phyloP scores from a whole-genome alignment of 768 basidiomycete species.

The Arthromyces matolae region DNA sequence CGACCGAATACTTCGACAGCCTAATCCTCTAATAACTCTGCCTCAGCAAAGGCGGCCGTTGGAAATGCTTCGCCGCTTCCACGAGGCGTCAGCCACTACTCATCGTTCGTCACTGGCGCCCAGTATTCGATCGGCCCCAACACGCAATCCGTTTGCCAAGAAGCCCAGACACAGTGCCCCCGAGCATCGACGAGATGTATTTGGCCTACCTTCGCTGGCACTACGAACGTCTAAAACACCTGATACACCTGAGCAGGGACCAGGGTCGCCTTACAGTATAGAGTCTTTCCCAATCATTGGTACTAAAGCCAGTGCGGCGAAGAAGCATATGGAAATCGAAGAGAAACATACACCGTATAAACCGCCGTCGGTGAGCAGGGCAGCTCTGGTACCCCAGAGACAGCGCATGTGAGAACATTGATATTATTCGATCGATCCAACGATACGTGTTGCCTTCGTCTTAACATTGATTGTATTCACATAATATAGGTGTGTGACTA shows the following conservation, averaged over 20 bases:
- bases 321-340: conserved; percentile 26
- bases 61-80: conserved; percentile 8
- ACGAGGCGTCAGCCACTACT: neutral
- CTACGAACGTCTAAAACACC: conserved; percentile 4
- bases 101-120: conserved; percentile 4
- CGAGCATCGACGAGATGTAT: neutral
- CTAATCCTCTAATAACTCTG: neutral
- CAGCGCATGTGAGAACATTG: no score
- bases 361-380: conserved; percentile 30
- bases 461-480: no score
- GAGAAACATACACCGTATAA: conserved; percentile 34
- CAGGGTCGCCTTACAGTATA: conserved; percentile 18
- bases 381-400: conserved; percentile 1
- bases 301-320: conserved; percentile 35
- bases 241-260: neutral
- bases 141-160: neutral
- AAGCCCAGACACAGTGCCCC: neutral
- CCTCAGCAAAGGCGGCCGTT: conserved; percentile 2
- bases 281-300: conserved; percentile 33
- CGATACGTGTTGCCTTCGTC: no score
- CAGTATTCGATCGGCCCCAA: neutral
- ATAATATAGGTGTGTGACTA: no score
- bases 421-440: no score
- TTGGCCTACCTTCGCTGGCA: neutral
- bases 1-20: conserved; percentile 6